Evolutionary conservation across 768 basidiomycete genomes (phyloP).

Genomic region (Boletus subparvulus): DNA sequence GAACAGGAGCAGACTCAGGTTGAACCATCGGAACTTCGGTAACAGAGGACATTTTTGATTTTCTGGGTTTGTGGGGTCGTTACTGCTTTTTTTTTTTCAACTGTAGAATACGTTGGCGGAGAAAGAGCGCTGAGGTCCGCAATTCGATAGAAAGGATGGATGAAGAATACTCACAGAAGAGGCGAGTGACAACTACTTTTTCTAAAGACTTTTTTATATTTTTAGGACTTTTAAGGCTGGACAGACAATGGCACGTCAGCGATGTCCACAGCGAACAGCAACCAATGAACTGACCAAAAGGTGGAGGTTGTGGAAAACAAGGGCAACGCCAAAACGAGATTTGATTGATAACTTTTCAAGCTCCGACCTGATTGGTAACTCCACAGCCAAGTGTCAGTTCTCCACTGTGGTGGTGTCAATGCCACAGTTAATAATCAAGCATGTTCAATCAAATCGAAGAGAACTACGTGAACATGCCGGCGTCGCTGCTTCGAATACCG

Average conservation of each 20-base stretch:
- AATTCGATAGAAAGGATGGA: slow-evolving; percentile 11
- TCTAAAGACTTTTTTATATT: slow-evolving; percentile 65
- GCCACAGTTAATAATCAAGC: too few relatives aligned
- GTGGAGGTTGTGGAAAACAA: slow-evolving; percentile 63
- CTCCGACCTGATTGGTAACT: slow-evolving; percentile 37
- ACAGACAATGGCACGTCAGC: slow-evolving; percentile 20
- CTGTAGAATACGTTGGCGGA: slow-evolving; percentile 30
- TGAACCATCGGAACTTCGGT: slow-evolving; percentile 54
- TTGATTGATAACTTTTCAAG: slow-evolving; percentile 36
- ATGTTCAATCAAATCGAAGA: background rate
- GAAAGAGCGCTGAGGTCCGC: slow-evolving; percentile 16
- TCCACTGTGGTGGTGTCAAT: too few relatives aligned
- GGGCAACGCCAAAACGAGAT: slow-evolving; percentile 19
- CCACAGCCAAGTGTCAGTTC: too few relatives aligned
- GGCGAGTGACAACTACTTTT: slow-evolving; percentile 76
- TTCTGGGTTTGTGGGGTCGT: slow-evolving; percentile 69
- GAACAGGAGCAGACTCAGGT: slow-evolving; percentile 47
- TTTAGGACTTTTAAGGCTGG: slow-evolving; percentile 58
- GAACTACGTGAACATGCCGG: background rate
- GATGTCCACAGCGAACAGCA: slow-evolving; percentile 9
- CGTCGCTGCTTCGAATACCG: background rate
- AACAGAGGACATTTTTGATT: slow-evolving; percentile 58
- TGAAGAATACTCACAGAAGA: slow-evolving; percentile 55
- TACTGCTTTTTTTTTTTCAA: slow-evolving; percentile 86
- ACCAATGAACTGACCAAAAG: slow-evolving; percentile 50